These are phyloP conservation scores for Rubroshorea leprosula DNA, from an alignment of 345 rosid genomes.

Conservation along the genomic window DNA sequence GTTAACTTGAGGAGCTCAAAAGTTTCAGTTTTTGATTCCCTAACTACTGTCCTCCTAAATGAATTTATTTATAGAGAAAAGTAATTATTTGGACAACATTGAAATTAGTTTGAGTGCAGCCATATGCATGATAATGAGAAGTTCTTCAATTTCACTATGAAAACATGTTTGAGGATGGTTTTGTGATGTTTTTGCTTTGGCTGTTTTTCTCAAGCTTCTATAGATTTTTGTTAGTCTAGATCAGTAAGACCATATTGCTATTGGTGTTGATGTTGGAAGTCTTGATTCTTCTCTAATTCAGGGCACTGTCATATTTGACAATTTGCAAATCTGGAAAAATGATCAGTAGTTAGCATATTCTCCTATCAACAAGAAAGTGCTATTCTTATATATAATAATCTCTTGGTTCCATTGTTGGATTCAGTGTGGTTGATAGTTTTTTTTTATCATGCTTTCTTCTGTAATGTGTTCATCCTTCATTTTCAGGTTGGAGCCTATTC, in stretches of 20 bases:
- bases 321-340: background rate
- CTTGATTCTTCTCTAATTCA: background rate
- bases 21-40: background rate
- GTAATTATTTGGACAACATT: background rate
- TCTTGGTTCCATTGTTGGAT: background rate
- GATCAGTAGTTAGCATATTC: background rate
- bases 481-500: conserved; percentile 23
- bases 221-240: background rate
- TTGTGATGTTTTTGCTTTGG: background rate
- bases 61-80: background rate
- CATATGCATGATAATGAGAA: background rate
- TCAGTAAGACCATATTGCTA: background rate
- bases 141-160: too few relatives aligned
- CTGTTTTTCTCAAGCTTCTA: background rate
- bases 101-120: background rate
- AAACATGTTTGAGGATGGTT: background rate
- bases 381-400: too few relatives aligned
- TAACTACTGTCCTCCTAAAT: background rate
- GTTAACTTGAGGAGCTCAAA: background rate
- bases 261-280: background rate
- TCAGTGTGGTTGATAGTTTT: background rate
- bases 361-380: background rate
- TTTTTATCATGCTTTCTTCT: background rate
- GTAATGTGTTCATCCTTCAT: conserved; percentile 10
- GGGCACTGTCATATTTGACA: background rate